Base-by-base conservation (phyloP, 768 basidiomycete species). In the Suillus tomentosus region DNA sequence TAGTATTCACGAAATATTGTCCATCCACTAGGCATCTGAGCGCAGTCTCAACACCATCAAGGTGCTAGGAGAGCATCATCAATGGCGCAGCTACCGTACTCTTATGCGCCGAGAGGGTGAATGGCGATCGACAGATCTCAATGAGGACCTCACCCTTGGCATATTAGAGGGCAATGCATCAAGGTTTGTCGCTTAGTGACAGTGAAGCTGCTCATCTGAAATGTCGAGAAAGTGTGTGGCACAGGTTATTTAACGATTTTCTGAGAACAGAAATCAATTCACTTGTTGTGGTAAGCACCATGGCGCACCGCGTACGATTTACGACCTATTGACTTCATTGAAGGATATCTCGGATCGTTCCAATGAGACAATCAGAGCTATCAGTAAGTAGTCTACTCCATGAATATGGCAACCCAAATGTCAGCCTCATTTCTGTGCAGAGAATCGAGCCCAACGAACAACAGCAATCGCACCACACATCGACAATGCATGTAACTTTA, bases 91-190 rank as follows among this genome's bases (percentile, higher is more conserved):
- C 53, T 54, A 54, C 19, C 53, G 53, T 11, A 2, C 53, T 19
- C 53, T 54, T 10, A 54, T 54, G 53, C 53, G 31, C 31, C 31
- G 31, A 54, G 31, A 54, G 31, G 53, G 53, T n/a, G 53, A 54
- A 54, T 54, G 53, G 53, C 53, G 53, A 19, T 54, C 19, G 10
- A 27, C 27, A 7, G 53, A 54, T 34, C 31, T 54, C 9, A 54
- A 54, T 3, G 53, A 54, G 19, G 53, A 54, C 31, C 53, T 54
- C 5, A 17, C 19, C 10, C 53, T 11, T 2, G 31, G 53, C 1
- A 54, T 54, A 10, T 19, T 54, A 3, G 17, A 54, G 17, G 53
- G 53, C 0, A n/a, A 19, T 19, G 53, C 10, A 54, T 34, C 53
- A n/a, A 54, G 53, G 53, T 54, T 34, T n/a, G 53, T 34, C 11